Base-by-base conservation (phyloP, 2,329 filamentous ascomycete genomes). In the Exophiala sp. region DNA sequence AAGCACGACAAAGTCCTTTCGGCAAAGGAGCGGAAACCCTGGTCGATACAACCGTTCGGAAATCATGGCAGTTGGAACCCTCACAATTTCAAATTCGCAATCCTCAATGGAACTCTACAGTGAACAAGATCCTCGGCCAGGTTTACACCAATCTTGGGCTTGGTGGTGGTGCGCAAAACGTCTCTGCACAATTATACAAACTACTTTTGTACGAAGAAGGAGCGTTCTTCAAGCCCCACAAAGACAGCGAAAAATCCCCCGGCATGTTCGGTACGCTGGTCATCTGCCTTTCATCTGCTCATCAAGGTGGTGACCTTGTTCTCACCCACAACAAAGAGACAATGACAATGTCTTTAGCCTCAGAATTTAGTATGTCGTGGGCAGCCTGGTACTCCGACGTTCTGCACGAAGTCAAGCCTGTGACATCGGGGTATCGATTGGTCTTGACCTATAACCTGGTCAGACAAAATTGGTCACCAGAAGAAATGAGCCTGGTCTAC, bases 361-460 rank as follows among this genome's bases (percentile, higher is more conserved):
- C 43, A 62, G 52, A 12, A 21, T 52, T 36, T 58, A 51, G 8
- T 62, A 58, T 52, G 51, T 56, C 14, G 62, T 36, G 75, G 73
- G 80, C 82, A 78, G 47, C 33, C 14, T 35, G 21, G 38, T 35
- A 10, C 21, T 41, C 39, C 12, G 9, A 20, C 35, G 16, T 18
- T 39, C 8, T 36, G 41, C 9, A 44, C 36, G 24, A 56, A 49
- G 40, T 56, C 12, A 66, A 72, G 12, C 72, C 75, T 2, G 69
- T 82, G 3, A 69, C 58, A 0, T 73, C 71, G 0, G 79, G 80
- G 3, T 73, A 76, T 59, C 75, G 77, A 5, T 71, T 76, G 54
- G 77, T 79, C 10, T 60, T 83, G 8, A 78, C 74, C 0, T 84
- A 80, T 65, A 80, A 81, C 60, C 71, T 83, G 3, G 62, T 77